Base-by-base conservation (phyloP, 345 rosid species). In the Rhodamnia argentea region DNA sequence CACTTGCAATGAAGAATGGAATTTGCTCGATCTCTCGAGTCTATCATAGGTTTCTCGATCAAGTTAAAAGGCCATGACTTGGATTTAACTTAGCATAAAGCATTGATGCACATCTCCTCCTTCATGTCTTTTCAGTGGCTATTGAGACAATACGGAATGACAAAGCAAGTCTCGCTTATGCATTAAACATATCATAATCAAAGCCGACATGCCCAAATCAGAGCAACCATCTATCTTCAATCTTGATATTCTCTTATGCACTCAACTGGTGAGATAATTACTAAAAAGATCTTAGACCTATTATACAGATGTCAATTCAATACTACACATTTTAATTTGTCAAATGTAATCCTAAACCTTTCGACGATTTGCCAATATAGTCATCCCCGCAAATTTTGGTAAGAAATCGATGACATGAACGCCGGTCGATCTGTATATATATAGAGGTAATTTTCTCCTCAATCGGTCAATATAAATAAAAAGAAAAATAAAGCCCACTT, bases 391-490 rank as follows among this genome's bases (percentile, higher is more conserved):
- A 3, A 32, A 62, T 62, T 62, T 62, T 29, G 37, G 27, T 1
- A 3, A 4, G 0, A 32, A 16, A 16, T 15, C 0, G 3, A 0
- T 0, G 3, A 4, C 5, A 0, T 29, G 0, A 10, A n/a, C n/a
- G n/a, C n/a, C n/a, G n/a, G n/a, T n/a, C n/a, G n/a, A n/a, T n/a
- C n/a, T n/a, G n/a, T n/a, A n/a, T n/a, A n/a, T n/a, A n/a, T n/a
- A n/a, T n/a, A n/a, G n/a, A n/a, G n/a, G 2, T 64, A 15, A 3
- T 8, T 27, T 60, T 60, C 32, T 8, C 10, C 40, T 62, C 22
- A 3, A 60, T 15, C 7, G 37, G 40, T 0, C 40, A 2, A 62
- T 60, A 60, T 27, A 27, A 27, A 62, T 62, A 62, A 62, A 9
- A 10, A 0, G 0, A 12, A 32, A 64, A 32, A 64, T 32, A 64